Base-by-base conservation (phyloP, 2,329 filamentous ascomycete species). In the Diplodia intermedia region DNA sequence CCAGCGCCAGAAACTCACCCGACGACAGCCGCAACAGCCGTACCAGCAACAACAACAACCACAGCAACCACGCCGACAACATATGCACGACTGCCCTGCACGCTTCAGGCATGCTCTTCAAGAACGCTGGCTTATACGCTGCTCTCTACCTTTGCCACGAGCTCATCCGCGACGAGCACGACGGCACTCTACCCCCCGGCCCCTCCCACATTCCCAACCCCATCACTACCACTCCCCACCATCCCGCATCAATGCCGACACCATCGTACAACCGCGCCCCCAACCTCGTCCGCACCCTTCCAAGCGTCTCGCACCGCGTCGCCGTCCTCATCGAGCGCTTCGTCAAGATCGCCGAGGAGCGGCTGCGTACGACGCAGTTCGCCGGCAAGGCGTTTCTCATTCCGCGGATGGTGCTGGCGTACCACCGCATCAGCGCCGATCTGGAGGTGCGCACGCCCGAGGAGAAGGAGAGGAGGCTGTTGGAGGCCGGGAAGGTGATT, bases 381-480 rank as follows among this genome's bases (percentile, higher is more conserved):
- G 63, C 52, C 18, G 63, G 63, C 63, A 66, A 66, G 52, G 63
- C 52, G 6, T 66, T 66, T n/a, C 29, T 66, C 26, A 66, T 66
- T 4, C 63, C 63, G 38, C 52, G 63, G 26, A 66, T 66, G 63
- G 63, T 57, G 52, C 63, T 66, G 29, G 63, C 63, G 36, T 49
- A 56, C 18, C 38, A 55, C n/a, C 52, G 63, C 4, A 66, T 66
- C 63, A 55, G 53, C 38, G 52, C 56, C 26, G 63, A 56, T n/a
- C 11, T 18, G 5, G 38, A 23, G 14, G 63, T 55, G 15, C 18
- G 43, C 38, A 55, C 63, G n/a, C n/a, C 5, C 5, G 63, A 54
- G 36, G 63, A 66, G 63, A 50, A 40, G 38, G 52, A 66, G 52
- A 2, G 31, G 38, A 23, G 54, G 52, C 26, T 66, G 50, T 29